These are phyloP conservation scores for Durusdinium trenchii DNA, from an alignment of 73 alveolate genomes.

Conservation along the genomic window DNA sequence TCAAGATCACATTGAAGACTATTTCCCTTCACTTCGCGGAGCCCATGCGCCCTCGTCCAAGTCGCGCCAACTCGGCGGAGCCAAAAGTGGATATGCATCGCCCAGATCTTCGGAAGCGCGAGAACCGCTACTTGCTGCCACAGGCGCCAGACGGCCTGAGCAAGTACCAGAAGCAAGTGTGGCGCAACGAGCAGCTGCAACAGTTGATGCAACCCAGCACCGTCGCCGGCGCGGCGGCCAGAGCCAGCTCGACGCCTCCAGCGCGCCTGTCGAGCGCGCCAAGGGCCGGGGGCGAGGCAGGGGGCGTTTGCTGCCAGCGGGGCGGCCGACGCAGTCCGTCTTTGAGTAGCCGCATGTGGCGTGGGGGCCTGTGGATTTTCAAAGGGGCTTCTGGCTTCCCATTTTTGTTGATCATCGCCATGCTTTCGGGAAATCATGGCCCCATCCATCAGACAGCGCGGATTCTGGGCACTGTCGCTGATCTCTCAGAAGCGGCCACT, in stretches of 20 bases:
- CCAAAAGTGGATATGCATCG: background rate
- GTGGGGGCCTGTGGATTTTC: background rate
- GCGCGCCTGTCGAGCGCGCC: background rate
- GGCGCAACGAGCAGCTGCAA: background rate
- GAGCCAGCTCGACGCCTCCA: no score
- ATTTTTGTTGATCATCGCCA: background rate
- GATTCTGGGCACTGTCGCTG: background rate
- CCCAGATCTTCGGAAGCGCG: background rate
- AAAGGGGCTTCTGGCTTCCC: background rate
- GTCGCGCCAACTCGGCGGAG: background rate
- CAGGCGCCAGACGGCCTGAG: background rate
- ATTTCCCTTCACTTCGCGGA: background rate
- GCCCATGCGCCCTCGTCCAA: background rate
- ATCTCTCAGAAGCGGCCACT: background rate
- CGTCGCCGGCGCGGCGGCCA: background rate
- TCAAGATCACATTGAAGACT: background rate
- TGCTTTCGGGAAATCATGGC: background rate
- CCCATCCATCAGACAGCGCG: background rate
- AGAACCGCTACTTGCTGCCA: background rate
- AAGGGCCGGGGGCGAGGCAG: background rate
- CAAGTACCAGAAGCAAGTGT: background rate
- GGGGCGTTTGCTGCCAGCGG: background rate
- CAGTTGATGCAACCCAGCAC: background rate
- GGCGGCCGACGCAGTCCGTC: background rate
- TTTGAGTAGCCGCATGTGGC: background rate